Evolutionary conservation across 148 eudicot genomes (phyloP).

Genomic region (Vaccinium darrowii): DNA sequence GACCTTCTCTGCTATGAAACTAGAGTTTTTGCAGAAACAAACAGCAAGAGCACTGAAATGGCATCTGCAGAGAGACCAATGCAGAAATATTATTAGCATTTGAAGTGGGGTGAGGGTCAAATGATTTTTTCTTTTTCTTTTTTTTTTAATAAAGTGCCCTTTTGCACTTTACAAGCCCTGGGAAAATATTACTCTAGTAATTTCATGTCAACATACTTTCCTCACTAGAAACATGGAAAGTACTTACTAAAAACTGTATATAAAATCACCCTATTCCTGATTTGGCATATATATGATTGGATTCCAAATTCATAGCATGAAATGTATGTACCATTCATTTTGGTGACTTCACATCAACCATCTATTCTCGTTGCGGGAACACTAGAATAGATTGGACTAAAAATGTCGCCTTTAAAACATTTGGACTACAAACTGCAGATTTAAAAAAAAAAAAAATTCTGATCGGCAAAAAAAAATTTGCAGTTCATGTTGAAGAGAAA

Average conservation of each 20-base stretch:
- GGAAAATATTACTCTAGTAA: neutral
- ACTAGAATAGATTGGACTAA: neutral
- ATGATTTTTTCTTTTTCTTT: neutral
- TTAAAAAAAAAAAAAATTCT: too few relatives aligned
- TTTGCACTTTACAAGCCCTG: neutral
- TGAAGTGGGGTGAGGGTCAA: neutral
- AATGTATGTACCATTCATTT: neutral
- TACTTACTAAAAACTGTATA: neutral
- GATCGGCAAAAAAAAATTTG: too few relatives aligned
- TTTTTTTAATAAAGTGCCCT: neutral
- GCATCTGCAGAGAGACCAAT: constrained; percentile 35
- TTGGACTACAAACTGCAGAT: neutral
- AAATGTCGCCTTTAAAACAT: neutral
- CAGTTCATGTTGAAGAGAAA: too few relatives aligned
- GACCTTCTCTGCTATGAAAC: constrained; percentile 38
- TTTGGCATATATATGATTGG: neutral
- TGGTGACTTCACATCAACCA: neutral
- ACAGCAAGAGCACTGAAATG: constrained; percentile 55
- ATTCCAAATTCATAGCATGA: neutral
- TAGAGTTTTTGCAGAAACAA: constrained; percentile 47
- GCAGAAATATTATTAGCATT: neutral
- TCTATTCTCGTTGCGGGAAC: neutral
- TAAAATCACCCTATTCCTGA: neutral
- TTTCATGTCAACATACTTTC: neutral
- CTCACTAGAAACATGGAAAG: neutral